Evolutionary conservation across 2,329 filamentous ascomycete species (phyloP), one percentile per base, ranked within the genome.

Genomic region (Verticillium longisporum): DNA sequence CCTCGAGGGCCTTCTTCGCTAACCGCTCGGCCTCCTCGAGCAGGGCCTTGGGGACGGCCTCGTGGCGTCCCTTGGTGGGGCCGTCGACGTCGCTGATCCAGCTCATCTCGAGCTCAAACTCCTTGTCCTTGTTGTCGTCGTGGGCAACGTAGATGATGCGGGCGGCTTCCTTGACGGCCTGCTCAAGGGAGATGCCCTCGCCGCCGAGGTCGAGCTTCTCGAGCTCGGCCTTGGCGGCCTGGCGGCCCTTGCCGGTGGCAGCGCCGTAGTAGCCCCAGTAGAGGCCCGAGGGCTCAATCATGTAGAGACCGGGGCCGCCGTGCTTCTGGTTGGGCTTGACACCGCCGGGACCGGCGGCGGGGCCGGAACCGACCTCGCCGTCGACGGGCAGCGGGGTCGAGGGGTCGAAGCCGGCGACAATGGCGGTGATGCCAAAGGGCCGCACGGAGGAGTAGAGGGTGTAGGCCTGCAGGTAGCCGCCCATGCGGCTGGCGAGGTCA

Each of bases 231-330:
- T 99, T 99, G 72, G 95, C 95, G 59, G 93, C 89, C 80, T 99
- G 95, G 69, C 95, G 86, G 65, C 95, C 95, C 79, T 99, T 99
- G 72, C 95, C 95, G 14, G 95, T 97, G 57, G 95, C 95, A 45
- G 95, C 95, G 69, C 95, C 95, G 76, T 97, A 97, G 83, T 99
- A 99, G 63, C 95, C 95, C 95, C 95, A 99, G 83, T 97, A 98
- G 68, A 94, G 79, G 61, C 95, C 95, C 71, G 92, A 97, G 53
- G 95, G 95, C 81, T 99, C 95, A 69, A 99, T 94, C 95, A 99
- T 99, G 84, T 97, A 99, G 64, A 99, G 85, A 65, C 88, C 93
- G 26, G 95, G 95, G 1, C 94, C 95, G 68, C 95, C 95, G 73
- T 92, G 87, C 75, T 86, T 89, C 71, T 87, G 88, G 70, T 86